phyloP scores from a whole-genome alignment of 352 stramenopile genomes.

The Pythium vanterpoolii region DNA sequence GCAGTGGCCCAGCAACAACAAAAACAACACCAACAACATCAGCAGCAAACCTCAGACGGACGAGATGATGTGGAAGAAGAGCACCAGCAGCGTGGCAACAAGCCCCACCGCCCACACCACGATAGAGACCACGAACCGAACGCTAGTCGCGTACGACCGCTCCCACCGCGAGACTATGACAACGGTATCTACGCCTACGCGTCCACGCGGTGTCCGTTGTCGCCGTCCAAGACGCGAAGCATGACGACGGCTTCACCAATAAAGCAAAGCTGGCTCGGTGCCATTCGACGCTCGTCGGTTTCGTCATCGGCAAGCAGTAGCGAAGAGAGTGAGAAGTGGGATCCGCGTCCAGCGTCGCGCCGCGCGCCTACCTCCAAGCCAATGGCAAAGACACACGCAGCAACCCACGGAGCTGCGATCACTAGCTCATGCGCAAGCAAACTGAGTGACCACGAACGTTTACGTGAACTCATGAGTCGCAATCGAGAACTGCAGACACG shows the following conservation, averaged over 20 bases:
- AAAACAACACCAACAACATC: neutral
- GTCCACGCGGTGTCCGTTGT: conserved; percentile 22
- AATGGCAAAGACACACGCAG: neutral
- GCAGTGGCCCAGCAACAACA: conserved; percentile 22
- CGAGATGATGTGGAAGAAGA: neutral
- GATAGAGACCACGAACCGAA: neutral
- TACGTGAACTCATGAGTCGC: conserved; percentile 68
- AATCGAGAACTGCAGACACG: conserved; percentile 78
- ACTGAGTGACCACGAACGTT: conserved; percentile 51
- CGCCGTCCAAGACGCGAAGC: conserved; percentile 33
- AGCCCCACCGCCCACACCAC: conserved; percentile 3
- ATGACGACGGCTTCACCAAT: conserved; percentile 39
- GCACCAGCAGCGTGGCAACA: neutral
- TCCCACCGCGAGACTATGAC: conserved; percentile 1
- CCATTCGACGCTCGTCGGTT: conserved; percentile 12
- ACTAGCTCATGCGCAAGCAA: conserved; percentile 5
- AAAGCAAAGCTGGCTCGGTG: conserved; percentile 21
- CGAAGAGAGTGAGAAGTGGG: neutral
- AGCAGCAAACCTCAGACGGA: neutral
- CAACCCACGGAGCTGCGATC: neutral
- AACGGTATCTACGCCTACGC: conserved; percentile 28
- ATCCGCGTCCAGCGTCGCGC: no score
- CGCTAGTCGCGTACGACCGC: conserved; percentile 8
- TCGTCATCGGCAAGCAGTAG: conserved; percentile 18
- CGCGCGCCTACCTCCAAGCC: no score